Percentiles rank a stretch among this genome's conserved stretches.
phyloP scores from a whole-genome alignment of 805 yeast genomes.

The Cyberlindnera sargentensis region DNA sequence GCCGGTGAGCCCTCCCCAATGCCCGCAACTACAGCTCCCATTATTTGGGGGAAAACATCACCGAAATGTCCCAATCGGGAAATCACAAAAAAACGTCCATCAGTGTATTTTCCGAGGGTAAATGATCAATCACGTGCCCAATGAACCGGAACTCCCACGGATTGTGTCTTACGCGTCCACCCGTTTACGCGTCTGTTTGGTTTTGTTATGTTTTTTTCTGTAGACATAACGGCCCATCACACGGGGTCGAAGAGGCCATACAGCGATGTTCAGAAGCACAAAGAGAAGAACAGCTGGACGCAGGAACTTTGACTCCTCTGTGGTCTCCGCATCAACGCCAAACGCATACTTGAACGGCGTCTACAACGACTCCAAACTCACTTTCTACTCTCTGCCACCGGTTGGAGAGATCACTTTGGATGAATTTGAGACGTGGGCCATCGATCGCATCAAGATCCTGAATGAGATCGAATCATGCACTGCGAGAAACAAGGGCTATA shows the following conservation, averaged over 20 bases:
- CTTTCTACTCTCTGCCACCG: conserved; percentile 76
- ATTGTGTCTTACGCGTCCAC: too few relatives aligned
- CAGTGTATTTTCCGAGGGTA: too few relatives aligned
- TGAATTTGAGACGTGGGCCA: conserved; percentile 93
- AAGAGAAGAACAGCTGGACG: conserved; percentile 72
- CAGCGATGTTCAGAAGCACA: conserved; percentile 59
- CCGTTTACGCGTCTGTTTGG: not conserved
- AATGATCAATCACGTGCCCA: too few relatives aligned
- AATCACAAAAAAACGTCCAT: too few relatives aligned
- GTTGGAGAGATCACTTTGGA: conserved; percentile 81
- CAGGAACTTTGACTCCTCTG: conserved; percentile 46
- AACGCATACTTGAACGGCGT: conserved; percentile 29
- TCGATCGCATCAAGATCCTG: conserved; percentile 77
- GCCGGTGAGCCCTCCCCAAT: too few relatives aligned
- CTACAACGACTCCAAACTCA: conserved; percentile 52
- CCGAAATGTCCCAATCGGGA: too few relatives aligned
- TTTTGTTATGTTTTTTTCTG: not conserved
- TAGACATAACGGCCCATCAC: not conserved
- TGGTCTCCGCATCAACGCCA: conserved; percentile 26
- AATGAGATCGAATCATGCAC: conserved; percentile 76
- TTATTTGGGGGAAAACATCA: too few relatives aligned
- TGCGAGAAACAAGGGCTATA: conserved; percentile 53
- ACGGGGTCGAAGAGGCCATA: too few relatives aligned
- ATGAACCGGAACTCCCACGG: too few relatives aligned
- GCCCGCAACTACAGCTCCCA: too few relatives aligned